Percentiles rank a stretch among this genome's conserved stretches.
phyloP scores from a whole-genome alignment of 495 filamentous ascomycete genomes.

The Penicillium parvum region DNA sequence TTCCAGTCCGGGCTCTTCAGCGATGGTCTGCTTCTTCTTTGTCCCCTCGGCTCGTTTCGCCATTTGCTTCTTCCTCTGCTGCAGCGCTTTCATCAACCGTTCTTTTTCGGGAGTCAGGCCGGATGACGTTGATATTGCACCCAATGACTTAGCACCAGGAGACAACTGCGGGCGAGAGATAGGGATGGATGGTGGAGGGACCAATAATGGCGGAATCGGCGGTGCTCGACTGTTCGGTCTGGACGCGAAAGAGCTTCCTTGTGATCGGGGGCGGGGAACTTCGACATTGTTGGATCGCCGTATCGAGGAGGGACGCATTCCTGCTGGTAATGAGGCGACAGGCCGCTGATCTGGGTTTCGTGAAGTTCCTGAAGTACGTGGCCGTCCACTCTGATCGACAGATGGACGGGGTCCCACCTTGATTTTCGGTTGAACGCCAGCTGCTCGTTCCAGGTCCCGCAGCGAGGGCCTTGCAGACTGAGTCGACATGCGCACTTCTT shows the following conservation, averaged over 20 bases:
- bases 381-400: conserved; percentile 60
- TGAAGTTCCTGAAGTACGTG: conserved; percentile 54
- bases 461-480: conserved; percentile 60
- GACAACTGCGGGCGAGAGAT: conserved; percentile 46
- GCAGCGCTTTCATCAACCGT: conserved; percentile 87
- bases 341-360: conserved; percentile 55
- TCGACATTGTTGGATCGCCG: conserved; percentile 34
- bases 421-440: conserved; percentile 62
- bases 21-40: conserved; percentile 27
- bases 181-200: conserved; percentile 47
- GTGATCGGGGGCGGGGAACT: conserved; percentile 38
- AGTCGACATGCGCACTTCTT: conserved; percentile 49
- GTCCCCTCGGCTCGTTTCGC: conserved; percentile 39
- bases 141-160: conserved; percentile 49
- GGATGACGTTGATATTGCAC: conserved; percentile 45
- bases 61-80: conserved; percentile 77
- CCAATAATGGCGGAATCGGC: conserved; percentile 39
- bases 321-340: conserved; percentile 61
- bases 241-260: conserved; percentile 35
- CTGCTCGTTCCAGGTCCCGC: conserved; percentile 57
- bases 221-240: conserved; percentile 37
- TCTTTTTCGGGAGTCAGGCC: conserved; percentile 84
- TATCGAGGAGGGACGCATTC: conserved; percentile 44
- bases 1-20: conserved; percentile 7
- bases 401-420: conserved; percentile 82